These are phyloP conservation scores for Fonsecaea pugnacius DNA, from an alignment of 2,329 filamentous ascomycete genomes.

Conservation along the genomic window DNA sequence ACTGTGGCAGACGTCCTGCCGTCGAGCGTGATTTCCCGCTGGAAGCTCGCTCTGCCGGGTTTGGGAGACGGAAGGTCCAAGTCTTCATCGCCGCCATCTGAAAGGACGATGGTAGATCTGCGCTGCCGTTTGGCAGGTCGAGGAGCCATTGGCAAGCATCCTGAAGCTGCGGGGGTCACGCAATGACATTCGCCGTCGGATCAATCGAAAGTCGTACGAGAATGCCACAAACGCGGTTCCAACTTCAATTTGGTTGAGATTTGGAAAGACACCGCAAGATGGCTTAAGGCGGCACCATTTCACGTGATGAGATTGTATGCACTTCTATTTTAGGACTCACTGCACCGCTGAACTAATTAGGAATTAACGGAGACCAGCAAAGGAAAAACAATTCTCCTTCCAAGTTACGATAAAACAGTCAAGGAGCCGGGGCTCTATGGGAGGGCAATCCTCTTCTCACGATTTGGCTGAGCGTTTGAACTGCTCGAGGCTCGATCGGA, in stretches of 20 bases:
- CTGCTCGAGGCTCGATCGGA: too few species aligned
- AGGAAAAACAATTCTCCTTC: too few species aligned
- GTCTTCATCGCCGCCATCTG: conserved; percentile 33
- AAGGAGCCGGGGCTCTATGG: too few species aligned
- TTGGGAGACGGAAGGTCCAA: conserved; percentile 16
- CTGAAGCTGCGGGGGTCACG: conserved; percentile 6
- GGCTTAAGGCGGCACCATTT: not conserved
- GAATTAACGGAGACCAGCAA: too few species aligned
- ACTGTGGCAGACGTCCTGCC: conserved; percentile 29
- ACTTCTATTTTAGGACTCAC: not conserved
- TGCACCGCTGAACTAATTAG: too few species aligned
- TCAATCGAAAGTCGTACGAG: not conserved
- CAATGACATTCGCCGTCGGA: conserved; percentile 1
- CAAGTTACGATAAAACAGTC: too few species aligned
- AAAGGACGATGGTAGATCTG: conserved; percentile 34
- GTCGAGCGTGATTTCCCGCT: conserved; percentile 33
- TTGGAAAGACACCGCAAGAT: not conserved
- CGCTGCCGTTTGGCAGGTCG: conserved; percentile 39
- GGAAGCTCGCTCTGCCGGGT: conserved; percentile 13
- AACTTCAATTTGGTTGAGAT: not conserved
- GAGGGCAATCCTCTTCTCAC: too few species aligned
- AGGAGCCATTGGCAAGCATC: conserved; percentile 34
- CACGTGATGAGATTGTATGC: not conserved
- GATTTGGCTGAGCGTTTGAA: too few species aligned
- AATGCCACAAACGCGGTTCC: not conserved